Percentiles rank a stretch among this genome's conserved stretches.
Evolutionary conservation across 805 yeast species (phyloP).

Genomic region (Cyberlindnera petersonii): DNA sequence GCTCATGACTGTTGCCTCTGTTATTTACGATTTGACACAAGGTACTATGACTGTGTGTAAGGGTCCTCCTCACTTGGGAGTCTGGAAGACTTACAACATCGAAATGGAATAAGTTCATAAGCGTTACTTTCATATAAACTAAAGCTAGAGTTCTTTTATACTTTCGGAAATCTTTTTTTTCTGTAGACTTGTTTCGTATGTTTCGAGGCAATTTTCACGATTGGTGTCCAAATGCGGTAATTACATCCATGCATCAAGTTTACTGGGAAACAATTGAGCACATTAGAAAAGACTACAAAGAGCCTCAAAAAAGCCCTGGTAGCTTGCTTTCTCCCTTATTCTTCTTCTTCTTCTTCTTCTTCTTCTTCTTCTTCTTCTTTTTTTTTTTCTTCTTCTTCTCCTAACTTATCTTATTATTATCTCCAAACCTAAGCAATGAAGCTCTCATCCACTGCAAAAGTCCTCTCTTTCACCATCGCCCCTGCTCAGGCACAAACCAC

Average conservation of each 20-base stretch:
- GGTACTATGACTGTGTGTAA: conserved; percentile 18
- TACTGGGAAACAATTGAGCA: neutral
- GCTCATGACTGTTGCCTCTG: conserved; percentile 17
- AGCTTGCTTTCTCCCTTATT: no score
- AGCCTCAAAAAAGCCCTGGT: conserved; percentile 11
- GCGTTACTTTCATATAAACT: neutral
- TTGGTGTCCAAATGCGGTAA: conserved; percentile 18
- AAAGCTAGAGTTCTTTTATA: no score
- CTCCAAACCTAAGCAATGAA: neutral
- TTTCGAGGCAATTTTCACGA: conserved; percentile 9
- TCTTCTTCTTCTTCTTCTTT: no score
- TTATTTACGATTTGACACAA: conserved; percentile 14
- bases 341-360: no score
- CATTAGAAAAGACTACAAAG: neutral
- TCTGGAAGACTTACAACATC: conserved; percentile 31
- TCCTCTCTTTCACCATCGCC: no score
- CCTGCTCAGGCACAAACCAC: conserved; percentile 1
- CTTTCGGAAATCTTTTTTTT: no score
- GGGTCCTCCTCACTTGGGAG: conserved; percentile 40
- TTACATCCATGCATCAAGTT: conserved; percentile 4
- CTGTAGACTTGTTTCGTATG: conserved; percentile 1
- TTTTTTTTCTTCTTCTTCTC: neutral
- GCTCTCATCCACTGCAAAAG: neutral
- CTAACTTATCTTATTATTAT: no score
- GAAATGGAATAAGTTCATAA: conserved; percentile 5